Base-by-base conservation (phyloP, 768 basidiomycete genomes). In the Rhizopogon roseolus region DNA sequence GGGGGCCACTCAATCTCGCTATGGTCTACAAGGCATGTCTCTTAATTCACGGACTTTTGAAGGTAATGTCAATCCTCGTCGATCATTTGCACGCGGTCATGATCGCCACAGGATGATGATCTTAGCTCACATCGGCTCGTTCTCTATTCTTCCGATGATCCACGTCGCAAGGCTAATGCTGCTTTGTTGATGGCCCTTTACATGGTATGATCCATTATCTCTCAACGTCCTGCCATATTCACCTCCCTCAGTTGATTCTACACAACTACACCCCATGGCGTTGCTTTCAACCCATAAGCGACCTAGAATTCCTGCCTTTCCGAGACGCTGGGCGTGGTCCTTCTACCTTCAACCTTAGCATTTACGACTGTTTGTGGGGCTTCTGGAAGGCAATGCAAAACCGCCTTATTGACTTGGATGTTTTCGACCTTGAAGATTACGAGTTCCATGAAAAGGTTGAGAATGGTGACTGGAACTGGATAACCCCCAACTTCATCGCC, bases 381-480 rank as follows among this genome's bases (percentile, higher is more conserved):
- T 72, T 93, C 57, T 92, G 88, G 84, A 92, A 92, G 66, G 88
- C 87, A 1, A 89, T 90, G 80, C 88, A 96, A 71, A 90, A 95
- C 57, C 86, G 88, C 11, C 77, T 99, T 1, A 93, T 90, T 71
- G 96, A 98, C 62, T 87, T 96, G 80, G 90, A 93, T 66, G 90
- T 91, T 60, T 98, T 98, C 71, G 89, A 85, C 64, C 82, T 93
- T 42, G 88, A 90, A 56, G 93, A 95, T 57, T 98, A 98, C 66
- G 92, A 94, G 68, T 88, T 76, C 66, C 96, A 94, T 67, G 95
- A 98, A 67, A 94, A 94, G 71, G 93, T 95, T 41, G 92, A 93
- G 71, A 93, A 93, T 64, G 90, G 91, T 13, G 93, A 95, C 68
- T 94, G 93, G 89, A 96, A 96, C 64, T 95, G 91, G 91, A 79